Evolutionary conservation across 208 protist species (phyloP).

Genomic region (Herpetomonas samuelpessoai): DNA sequence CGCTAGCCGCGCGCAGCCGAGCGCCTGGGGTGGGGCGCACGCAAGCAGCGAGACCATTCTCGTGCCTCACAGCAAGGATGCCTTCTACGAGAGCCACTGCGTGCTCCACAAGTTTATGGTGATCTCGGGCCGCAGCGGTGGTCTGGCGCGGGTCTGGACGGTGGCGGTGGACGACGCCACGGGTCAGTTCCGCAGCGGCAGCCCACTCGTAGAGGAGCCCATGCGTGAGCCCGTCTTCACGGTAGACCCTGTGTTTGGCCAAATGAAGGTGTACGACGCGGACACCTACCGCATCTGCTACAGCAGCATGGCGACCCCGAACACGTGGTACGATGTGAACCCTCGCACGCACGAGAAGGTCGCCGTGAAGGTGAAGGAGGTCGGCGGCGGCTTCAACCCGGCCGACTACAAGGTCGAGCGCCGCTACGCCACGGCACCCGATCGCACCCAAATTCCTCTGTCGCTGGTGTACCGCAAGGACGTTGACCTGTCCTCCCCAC

Average conservation of each 20-base stretch:
- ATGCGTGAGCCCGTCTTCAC: slow-evolving; percentile 80
- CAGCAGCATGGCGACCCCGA: slow-evolving; percentile 77
- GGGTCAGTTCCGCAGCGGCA: slow-evolving; percentile 31
- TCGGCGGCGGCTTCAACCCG: slow-evolving; percentile 67
- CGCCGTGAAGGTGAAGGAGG: slow-evolving; percentile 68
- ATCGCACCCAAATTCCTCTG: slow-evolving; percentile 69
- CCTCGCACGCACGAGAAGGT: slow-evolving; percentile 28
- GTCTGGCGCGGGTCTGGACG: slow-evolving; percentile 80
- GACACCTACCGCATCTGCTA: slow-evolving; percentile 72
- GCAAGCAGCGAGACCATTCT: slow-evolving; percentile 26
- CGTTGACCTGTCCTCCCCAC: slow-evolving; percentile 50
- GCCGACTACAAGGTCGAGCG: slow-evolving; percentile 70
- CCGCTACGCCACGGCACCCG: slow-evolving; percentile 70
- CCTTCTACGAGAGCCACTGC: slow-evolving; percentile 47
- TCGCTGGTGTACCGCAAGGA: slow-evolving; percentile 78
- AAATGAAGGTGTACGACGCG: slow-evolving; percentile 75
- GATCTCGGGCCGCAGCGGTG: slow-evolving; percentile 55
- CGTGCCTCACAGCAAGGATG: slow-evolving; percentile 41
- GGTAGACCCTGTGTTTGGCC: slow-evolving; percentile 36
- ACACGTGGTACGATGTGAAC: slow-evolving; percentile 70
- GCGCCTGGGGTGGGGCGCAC: slow-evolving; percentile 23
- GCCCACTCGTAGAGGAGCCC: slow-evolving; percentile 40
- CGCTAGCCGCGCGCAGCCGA: slow-evolving; percentile 31
- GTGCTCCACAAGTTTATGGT: slow-evolving; percentile 67
- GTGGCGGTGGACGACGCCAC: slow-evolving; percentile 29